Evolutionary conservation across 169 alveolate genomes (phyloP).

Genomic region (Plasmodium sp.): DNA sequence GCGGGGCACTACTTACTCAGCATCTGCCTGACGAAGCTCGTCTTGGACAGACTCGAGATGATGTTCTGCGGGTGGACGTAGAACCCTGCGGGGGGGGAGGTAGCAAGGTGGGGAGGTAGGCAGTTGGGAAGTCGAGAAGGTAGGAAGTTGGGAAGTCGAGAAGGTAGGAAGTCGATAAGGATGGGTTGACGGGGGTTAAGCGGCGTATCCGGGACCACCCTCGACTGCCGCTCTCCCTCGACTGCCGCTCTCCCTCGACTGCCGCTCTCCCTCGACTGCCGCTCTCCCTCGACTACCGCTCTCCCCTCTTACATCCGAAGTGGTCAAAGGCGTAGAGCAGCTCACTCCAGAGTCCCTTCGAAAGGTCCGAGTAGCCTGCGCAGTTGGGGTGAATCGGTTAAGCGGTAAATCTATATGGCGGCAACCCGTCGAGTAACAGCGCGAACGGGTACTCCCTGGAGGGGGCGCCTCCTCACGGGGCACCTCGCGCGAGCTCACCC

Average conservation of each 20-base stretch:
- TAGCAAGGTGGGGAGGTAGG: no score
- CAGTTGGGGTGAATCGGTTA: not conserved
- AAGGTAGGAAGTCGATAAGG: not conserved
- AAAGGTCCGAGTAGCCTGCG: not conserved
- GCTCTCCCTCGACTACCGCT: no score
- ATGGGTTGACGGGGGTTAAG: not conserved
- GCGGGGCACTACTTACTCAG: slow-evolving; percentile 2
- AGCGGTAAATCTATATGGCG: not conserved
- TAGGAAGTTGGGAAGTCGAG: no score
- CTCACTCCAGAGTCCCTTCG: slow-evolving; percentile 4
- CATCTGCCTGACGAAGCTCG: slow-evolving; percentile 27
- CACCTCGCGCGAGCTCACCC: not conserved
- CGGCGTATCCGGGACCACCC: not conserved
- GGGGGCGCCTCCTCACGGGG: not conserved
- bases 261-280: not conserved
- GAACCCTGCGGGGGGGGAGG: slow-evolving; percentile 10
- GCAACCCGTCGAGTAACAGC: not conserved
- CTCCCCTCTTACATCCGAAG: slow-evolving; percentile 25
- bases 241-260: not conserved
- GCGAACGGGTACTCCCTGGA: not conserved
- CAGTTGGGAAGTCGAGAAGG: no score
- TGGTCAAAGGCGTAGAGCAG: slow-evolving; percentile 36
- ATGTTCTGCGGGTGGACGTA: slow-evolving; percentile 3
- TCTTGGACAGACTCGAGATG: not conserved
- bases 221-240: not conserved